phyloP scores from a whole-genome alignment of 2,329 filamentous ascomycete genomes.

The Cercospora nicotianae region DNA sequence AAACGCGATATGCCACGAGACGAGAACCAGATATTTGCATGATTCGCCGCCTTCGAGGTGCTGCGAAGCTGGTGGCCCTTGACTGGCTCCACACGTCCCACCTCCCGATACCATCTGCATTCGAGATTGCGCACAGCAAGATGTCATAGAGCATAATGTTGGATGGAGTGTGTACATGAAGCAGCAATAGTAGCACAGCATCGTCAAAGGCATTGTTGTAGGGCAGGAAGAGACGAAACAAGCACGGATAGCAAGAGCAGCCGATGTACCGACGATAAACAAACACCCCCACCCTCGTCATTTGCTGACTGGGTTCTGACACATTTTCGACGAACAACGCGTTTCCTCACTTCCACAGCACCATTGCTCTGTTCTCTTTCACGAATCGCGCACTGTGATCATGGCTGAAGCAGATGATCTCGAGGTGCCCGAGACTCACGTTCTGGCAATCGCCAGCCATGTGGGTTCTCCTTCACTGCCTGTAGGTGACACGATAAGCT shows the following conservation, averaged over 20 bases:
- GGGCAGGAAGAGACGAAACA: conserved; percentile 5
- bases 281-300: conserved; percentile 18
- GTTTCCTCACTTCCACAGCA: not conserved
- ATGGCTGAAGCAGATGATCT: conserved; percentile 27
- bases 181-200: conserved; percentile 1
- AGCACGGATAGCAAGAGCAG: not conserved
- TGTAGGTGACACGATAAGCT: conserved; percentile 30
- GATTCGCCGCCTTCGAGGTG: not conserved
- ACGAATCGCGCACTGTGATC: not conserved
- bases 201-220: not conserved
- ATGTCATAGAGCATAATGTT: conserved; percentile 10
- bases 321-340: conserved; percentile 10
- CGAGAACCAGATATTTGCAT: not conserved
- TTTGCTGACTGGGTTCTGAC: conserved; percentile 19
- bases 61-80: not conserved
- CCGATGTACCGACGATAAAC: conserved; percentile 13
- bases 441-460: conserved; percentile 92
- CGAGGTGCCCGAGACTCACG: conserved; percentile 61
- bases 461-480: conserved; percentile 58
- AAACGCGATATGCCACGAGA: conserved; percentile 26
- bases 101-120: conserved; percentile 1
- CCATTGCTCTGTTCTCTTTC: not conserved
- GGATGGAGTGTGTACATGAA: conserved; percentile 5
- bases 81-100: not conserved
- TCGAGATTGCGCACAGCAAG: conserved; percentile 4